A percentile compares a stretch with the other conserved stretches of the same genome.
Evolutionary conservation across 225 moss, liverwort and hornwort genomes (phyloP).

Genomic region (Rhytidiadelphus loreus): DNA sequence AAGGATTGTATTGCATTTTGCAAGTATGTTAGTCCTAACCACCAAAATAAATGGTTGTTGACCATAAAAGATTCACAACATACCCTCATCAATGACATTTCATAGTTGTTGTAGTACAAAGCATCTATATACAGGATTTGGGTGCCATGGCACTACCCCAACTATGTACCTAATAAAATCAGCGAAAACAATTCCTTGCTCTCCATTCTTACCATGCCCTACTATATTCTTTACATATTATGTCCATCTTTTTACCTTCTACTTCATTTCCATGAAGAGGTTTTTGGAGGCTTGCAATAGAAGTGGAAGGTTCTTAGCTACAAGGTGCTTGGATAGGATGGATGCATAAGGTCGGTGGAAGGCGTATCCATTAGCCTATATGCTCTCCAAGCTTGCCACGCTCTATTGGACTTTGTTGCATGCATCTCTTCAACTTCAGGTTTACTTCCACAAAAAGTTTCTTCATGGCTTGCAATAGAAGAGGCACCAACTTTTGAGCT

Average conservation of each 20-base stretch:
- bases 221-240: too few relatives aligned
- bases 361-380: not conserved
- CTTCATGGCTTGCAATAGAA: not conserved
- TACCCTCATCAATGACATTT: not conserved
- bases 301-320: too few relatives aligned
- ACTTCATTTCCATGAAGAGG: too few relatives aligned
- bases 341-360: not conserved
- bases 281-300: too few relatives aligned
- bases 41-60: accelerated
- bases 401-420: not conserved
- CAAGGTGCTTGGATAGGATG: too few relatives aligned
- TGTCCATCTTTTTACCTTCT: too few relatives aligned
- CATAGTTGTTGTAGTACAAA: not conserved
- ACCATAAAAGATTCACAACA: not conserved
- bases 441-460: too few relatives aligned
- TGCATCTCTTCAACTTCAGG: not conserved
- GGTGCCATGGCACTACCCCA: too few relatives aligned
- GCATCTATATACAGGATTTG: not conserved
- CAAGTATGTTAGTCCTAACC: too few relatives aligned
- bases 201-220: too few relatives aligned
- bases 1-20: too few relatives aligned
- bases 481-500: not conserved
- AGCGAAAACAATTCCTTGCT: too few relatives aligned
- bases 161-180: not conserved
- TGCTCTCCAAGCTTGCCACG: not conserved